These are phyloP conservation scores for Phaseolus lunatus DNA, from an alignment of 306 rosid species.

Conservation along the genomic window DNA sequence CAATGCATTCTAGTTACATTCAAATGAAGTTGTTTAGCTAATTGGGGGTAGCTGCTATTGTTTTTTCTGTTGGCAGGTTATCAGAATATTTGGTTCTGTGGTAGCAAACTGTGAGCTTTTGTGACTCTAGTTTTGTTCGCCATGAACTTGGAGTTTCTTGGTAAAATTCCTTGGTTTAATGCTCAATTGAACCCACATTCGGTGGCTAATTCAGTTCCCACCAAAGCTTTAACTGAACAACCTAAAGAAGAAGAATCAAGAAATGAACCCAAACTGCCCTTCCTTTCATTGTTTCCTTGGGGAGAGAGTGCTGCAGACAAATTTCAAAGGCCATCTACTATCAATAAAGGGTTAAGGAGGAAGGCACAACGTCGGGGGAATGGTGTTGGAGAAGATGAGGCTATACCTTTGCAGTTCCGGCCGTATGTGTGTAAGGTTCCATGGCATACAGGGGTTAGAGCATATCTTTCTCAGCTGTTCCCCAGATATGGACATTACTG, in stretches of 20 bases:
- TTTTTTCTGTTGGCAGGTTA: slow-evolving; percentile 41
- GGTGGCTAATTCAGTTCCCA: slow-evolving; percentile 41
- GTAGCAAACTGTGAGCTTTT: slow-evolving; percentile 42
- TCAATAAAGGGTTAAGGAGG: slow-evolving; percentile 68
- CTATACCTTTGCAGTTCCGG: slow-evolving; percentile 63
- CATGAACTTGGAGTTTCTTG: slow-evolving; percentile 65
- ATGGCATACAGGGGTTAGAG: slow-evolving; percentile 94
- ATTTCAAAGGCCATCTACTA: slow-evolving; percentile 63
- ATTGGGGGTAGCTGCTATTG: neutral
- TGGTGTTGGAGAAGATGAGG: slow-evolving; percentile 35
- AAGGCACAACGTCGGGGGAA: slow-evolving; percentile 51
- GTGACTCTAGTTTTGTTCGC: slow-evolving; percentile 36
- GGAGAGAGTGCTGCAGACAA: slow-evolving; percentile 41
- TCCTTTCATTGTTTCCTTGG: slow-evolving; percentile 66
- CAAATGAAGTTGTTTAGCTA: neutral
- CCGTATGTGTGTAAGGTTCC: slow-evolving; percentile 95
- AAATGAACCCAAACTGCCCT: slow-evolving; percentile 56
- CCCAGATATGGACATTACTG: slow-evolving; percentile 97
- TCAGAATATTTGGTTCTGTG: slow-evolving; percentile 28
- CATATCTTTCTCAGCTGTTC: slow-evolving; percentile 80
- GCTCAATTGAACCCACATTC: slow-evolving; percentile 53
- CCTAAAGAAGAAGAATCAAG: slow-evolving; percentile 43
- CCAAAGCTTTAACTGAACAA: slow-evolving; percentile 37
- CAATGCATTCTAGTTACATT: neutral
- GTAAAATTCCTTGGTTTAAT: slow-evolving; percentile 57